These are phyloP conservation scores for Claviceps sp. DNA, from an alignment of 2,329 filamentous ascomycete genomes.

Conservation along the genomic window DNA sequence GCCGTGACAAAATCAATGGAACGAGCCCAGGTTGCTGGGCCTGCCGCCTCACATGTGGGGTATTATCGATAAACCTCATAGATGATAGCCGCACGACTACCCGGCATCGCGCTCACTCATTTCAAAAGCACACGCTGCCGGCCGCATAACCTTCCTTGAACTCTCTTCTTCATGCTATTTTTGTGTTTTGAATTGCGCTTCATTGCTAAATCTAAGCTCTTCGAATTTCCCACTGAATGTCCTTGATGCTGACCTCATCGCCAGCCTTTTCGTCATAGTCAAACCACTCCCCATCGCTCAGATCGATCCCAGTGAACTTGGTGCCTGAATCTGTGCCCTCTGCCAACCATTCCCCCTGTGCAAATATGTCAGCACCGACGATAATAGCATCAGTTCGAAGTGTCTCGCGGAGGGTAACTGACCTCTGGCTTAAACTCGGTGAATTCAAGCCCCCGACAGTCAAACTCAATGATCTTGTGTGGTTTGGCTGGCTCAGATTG, in stretches of 20 bases:
- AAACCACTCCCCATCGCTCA: conserved; percentile 89
- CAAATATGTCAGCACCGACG: neutral
- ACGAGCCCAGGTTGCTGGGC: too few species aligned
- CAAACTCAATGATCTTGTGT: conserved; percentile 75
- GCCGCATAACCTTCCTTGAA: too few species aligned
- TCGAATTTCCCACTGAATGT: conserved; percentile 74
- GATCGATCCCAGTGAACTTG: conserved; percentile 69
- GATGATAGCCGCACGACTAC: neutral
- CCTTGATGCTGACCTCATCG: conserved; percentile 86
- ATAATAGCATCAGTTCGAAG: neutral
- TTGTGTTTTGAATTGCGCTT: too few species aligned
- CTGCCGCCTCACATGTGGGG: neutral
- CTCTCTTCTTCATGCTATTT: neutral
- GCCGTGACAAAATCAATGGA: too few species aligned
- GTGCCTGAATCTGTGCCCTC: conserved; percentile 69
- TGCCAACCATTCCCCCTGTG: conserved; percentile 83
- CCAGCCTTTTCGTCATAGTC: conserved; percentile 92
- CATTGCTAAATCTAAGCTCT: conserved; percentile 37
- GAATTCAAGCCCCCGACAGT: conserved; percentile 90
- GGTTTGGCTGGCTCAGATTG: conserved; percentile 58
- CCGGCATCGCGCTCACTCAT: neutral
- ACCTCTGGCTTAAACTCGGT: conserved; percentile 83
- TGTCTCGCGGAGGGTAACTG: conserved; percentile 9
- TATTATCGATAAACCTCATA: neutral
- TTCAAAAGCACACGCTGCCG: neutral